A percentile compares a stretch with the other conserved stretches of the same genome.
Evolutionary conservation across 1,284 basidiomycete genomes (phyloP).

Genomic region (Blastosporella zonata): DNA sequence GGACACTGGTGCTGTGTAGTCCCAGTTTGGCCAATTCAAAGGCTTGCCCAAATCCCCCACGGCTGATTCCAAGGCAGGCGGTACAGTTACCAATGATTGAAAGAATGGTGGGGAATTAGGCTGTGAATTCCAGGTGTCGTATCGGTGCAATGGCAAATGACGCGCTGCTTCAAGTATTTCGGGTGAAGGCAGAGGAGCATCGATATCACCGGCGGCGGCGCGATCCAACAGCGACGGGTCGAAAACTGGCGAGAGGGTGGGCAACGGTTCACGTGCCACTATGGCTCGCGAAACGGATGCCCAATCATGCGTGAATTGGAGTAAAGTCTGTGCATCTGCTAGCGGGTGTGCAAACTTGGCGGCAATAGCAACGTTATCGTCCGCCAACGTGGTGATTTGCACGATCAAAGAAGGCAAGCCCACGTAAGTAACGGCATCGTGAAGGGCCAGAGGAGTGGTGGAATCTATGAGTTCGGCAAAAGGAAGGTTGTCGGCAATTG

Average conservation of each 20-base stretch:
- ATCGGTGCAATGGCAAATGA: constrained; percentile 32
- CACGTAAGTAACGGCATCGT: constrained; percentile 20
- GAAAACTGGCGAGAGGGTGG: constrained; percentile 28
- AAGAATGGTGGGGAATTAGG: constrained; percentile 25
- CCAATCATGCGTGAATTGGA: constrained; percentile 40
- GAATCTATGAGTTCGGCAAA: constrained; percentile 23
- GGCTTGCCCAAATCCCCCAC: constrained; percentile 24
- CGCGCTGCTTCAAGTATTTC: constrained; percentile 25
- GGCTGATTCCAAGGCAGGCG: constrained; percentile 17
- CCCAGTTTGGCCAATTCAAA: constrained; percentile 39
- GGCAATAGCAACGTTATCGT: constrained; percentile 27
- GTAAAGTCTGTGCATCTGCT: constrained; percentile 37
- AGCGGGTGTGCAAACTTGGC: constrained; percentile 36
- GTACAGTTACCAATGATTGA: constrained; percentile 21
- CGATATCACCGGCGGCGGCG: constrained; percentile 32
- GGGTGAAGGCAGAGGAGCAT: constrained; percentile 24
- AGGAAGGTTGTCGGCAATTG: constrained; percentile 20
- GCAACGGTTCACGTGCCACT: constrained; percentile 6
- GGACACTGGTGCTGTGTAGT: constrained; percentile 27
- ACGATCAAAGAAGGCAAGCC: constrained; percentile 31
- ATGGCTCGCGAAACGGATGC: constrained; percentile 27
- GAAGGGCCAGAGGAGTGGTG: constrained; percentile 26
- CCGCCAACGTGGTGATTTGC: constrained; percentile 35
- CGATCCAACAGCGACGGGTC: constrained; percentile 33
- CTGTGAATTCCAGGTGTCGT: constrained; percentile 37